These are phyloP conservation scores for Kodamaea sp. DNA, from an alignment of 1,139 yeast genomes.

Conservation along the genomic window DNA sequence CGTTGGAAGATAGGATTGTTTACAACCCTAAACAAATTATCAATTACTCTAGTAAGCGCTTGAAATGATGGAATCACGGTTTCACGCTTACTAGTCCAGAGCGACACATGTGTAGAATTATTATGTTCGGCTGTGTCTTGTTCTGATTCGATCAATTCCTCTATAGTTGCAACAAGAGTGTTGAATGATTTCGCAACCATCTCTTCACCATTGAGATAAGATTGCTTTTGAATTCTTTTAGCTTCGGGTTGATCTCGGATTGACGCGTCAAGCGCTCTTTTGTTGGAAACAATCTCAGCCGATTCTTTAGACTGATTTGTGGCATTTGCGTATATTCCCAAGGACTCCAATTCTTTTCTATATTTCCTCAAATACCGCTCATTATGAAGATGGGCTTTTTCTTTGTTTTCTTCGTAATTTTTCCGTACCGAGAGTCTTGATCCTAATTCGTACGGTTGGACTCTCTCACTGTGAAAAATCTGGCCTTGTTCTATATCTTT, in stretches of 20 bases:
- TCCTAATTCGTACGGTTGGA: conserved; percentile 1
- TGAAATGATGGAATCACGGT: conserved; percentile 5
- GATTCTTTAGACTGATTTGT: not conserved
- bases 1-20: conserved; percentile 5
- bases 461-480: not conserved
- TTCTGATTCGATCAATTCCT: conserved; percentile 5
- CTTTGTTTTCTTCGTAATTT: conserved; percentile 10
- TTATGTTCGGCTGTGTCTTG: conserved; percentile 2
- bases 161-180: conserved; percentile 2
- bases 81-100: conserved; percentile 9
- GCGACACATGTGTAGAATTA: not conserved
- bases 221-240: conserved; percentile 11
- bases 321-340: conserved; percentile 1
- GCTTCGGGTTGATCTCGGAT: conserved; percentile 6
- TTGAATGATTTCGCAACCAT: conserved; percentile 5
- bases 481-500: conserved; percentile 4
- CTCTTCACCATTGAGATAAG: conserved; percentile 10
- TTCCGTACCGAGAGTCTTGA: conserved; percentile 18
- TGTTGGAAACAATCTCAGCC: not conserved
- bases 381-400: conserved; percentile 11
- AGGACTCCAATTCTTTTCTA: conserved; percentile 4
- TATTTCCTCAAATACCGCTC: conserved; percentile 14
- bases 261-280: conserved; percentile 1
- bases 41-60: conserved; percentile 5
- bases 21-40: conserved; percentile 7